Base-by-base conservation (phyloP, 768 basidiomycete species). In the Lactarius hatsudake region DNA sequence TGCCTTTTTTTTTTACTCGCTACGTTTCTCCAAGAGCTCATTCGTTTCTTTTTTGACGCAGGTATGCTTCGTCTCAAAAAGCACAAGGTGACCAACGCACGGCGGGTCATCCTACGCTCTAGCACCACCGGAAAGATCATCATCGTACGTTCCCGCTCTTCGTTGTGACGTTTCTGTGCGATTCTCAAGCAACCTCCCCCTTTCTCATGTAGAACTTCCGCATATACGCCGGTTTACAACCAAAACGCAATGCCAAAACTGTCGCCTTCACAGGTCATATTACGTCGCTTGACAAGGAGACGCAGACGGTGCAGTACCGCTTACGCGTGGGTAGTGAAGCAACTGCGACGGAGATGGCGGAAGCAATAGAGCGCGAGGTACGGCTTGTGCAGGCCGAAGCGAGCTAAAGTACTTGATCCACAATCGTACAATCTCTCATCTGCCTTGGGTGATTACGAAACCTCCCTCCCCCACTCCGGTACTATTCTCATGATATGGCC, bases 221-320 rank as follows among this genome's bases (percentile, higher is more conserved):
- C 63, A 74, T 93, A 43, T 86, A 90, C 72, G 71, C 79, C 0
- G 83, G 82, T 17, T 77, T 93, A 68, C 86, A 82, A 60, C 82
- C 84, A 15, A 81, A 82, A 1, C 76, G 82, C 60, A 74, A 78
- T 34, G 86, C 84, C 72, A 86, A 85, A 68, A 71, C 79, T 0
- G 72, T 93, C 13, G 81, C 84, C 10, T 89, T 93, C 71, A 79
- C 91, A 20, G 91, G 90, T 26, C 88, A 91, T 70, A 88, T 88
- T 53, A 79, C 82, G 8, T 63, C 62, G 20, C 66, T 58, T 43
- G 68, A 59, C 34, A 57, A 61, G 26, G 62, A 63, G 23, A 84
- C 83, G 28, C 74, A 73, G n/a, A 79, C 87, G 51, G 81, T 82
- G 59, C 84, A 86, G 17, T 93, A 86, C 76, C 84, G 78, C 70